These are phyloP conservation scores for Nidularia pulvinata DNA, from an alignment of 768 basidiomycete species.

Conservation along the genomic window DNA sequence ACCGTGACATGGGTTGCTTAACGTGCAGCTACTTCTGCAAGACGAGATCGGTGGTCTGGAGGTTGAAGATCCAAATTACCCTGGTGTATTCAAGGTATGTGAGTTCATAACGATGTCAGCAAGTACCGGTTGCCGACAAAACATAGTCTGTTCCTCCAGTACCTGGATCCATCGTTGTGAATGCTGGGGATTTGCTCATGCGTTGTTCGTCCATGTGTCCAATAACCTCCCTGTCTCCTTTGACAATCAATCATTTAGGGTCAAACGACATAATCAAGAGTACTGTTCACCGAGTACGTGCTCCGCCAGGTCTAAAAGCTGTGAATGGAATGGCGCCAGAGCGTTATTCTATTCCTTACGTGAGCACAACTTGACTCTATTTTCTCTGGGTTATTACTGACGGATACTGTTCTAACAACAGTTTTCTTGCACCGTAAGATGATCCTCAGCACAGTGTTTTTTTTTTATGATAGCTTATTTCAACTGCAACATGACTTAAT, in stretches of 20 bases:
- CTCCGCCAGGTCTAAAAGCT: conserved; percentile 20
- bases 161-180: conserved; percentile 46
- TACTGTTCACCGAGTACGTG: conserved; percentile 52
- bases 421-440: no score
- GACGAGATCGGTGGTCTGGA: conserved; percentile 63
- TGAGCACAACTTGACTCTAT: conserved; percentile 16
- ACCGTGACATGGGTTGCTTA: no score
- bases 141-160: conserved; percentile 37
- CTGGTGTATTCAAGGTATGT: conserved; percentile 34
- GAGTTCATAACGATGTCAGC: not conserved
- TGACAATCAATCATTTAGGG: conserved; percentile 24
- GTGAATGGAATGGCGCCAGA: conserved; percentile 39
- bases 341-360: conserved; percentile 65
- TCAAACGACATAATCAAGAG: conserved; percentile 46
- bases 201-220: conserved; percentile 28
- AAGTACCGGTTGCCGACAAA: not conserved
- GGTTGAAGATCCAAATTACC: conserved; percentile 50
- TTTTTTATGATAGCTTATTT: no score
- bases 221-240: not conserved
- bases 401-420: no score
- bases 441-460: no score
- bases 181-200: conserved; percentile 51
- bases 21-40: conserved; percentile 45
- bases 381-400: no score
- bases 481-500: no score